A percentile compares a stretch with the other conserved stretches of the same genome.
Conservation (phyloP, 495 filamentous ascomycete genomes). For the Pyrenula massariospora region DNA sequence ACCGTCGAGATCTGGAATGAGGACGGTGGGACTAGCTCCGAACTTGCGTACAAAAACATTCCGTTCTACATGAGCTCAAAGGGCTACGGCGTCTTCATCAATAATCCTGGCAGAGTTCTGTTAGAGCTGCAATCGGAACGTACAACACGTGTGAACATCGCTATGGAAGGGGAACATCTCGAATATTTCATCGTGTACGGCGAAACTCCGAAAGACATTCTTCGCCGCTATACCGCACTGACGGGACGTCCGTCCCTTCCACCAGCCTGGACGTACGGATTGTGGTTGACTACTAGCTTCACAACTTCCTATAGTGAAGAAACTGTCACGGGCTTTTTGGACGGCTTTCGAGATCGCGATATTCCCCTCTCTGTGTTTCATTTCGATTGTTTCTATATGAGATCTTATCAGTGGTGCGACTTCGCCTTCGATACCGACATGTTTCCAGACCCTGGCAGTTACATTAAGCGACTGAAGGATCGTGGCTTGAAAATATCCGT, state of each 20-base stretch:
- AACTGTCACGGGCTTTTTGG: conserved; percentile 54
- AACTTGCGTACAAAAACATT: conserved; percentile 65
- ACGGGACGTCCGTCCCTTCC: conserved; percentile 48
- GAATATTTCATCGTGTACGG: conserved; percentile 56
- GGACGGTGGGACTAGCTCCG: conserved; percentile 58
- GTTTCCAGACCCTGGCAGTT: conserved; percentile 56
- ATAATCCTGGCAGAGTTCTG: conserved; percentile 45
- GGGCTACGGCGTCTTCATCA: conserved; percentile 63
- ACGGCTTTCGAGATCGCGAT: conserved; percentile 52
- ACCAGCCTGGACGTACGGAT: conserved; percentile 58
- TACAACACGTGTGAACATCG: conserved; percentile 51
- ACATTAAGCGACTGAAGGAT: conserved; percentile 51
- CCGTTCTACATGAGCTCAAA: conserved; percentile 57
- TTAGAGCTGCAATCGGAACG: conserved; percentile 59
- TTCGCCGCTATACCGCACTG: conserved; percentile 48
- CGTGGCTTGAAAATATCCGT: conserved; percentile 52
- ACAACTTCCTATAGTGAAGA: conserved; percentile 59
- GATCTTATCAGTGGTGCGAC: conserved; percentile 61
- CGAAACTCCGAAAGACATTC: conserved; percentile 52
- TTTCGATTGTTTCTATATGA: conserved; percentile 59
- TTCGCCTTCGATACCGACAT: conserved; percentile 56
- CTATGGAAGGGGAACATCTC: conserved; percentile 47
- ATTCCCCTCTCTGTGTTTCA: conserved; percentile 62
- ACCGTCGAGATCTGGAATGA: conserved; percentile 58
- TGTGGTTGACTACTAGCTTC: conserved; percentile 62